Evolutionary conservation across 2,329 filamentous ascomycete genomes (phyloP).

Genomic region (Phaeosphaeriaceae sp.): DNA sequence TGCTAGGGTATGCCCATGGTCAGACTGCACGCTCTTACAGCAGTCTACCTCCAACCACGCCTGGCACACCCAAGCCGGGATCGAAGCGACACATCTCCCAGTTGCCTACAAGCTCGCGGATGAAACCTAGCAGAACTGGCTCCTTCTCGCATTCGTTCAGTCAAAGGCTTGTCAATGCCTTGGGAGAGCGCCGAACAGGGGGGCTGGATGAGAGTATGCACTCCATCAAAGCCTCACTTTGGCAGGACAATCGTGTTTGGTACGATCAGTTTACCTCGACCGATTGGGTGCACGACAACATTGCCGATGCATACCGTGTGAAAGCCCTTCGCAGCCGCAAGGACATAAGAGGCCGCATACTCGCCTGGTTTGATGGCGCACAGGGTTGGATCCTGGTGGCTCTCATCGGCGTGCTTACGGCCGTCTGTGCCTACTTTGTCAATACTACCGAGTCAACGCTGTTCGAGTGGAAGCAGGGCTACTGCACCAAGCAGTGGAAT

Average conservation of each 20-base stretch:
- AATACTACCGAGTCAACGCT: constrained; percentile 84
- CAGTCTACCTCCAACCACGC: constrained; percentile 48
- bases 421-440: constrained; percentile 84
- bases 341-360: constrained; percentile 81
- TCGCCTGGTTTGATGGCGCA: constrained; percentile 79
- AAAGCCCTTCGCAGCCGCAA: constrained; percentile 81
- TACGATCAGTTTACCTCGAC: constrained; percentile 98
- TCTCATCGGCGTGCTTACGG: constrained; percentile 84
- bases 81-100: constrained; percentile 47
- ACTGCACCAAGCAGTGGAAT: constrained; percentile 75
- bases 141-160: constrained; percentile 47
- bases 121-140: constrained; percentile 40
- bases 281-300: constrained; percentile 98
- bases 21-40: constrained; percentile 49
- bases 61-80: constrained; percentile 51
- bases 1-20: constrained; percentile 51
- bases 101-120: constrained; percentile 35
- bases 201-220: constrained; percentile 59
- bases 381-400: constrained; percentile 96
- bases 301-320: constrained; percentile 88
- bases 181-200: constrained; percentile 60
- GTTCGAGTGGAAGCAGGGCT: constrained; percentile 91
- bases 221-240: constrained; percentile 70
- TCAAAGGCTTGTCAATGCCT: constrained; percentile 64
- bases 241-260: constrained; percentile 88